phyloP scores from a whole-genome alignment of 2,329 filamentous ascomycete genomes.

The Triangularia verruculosa region DNA sequence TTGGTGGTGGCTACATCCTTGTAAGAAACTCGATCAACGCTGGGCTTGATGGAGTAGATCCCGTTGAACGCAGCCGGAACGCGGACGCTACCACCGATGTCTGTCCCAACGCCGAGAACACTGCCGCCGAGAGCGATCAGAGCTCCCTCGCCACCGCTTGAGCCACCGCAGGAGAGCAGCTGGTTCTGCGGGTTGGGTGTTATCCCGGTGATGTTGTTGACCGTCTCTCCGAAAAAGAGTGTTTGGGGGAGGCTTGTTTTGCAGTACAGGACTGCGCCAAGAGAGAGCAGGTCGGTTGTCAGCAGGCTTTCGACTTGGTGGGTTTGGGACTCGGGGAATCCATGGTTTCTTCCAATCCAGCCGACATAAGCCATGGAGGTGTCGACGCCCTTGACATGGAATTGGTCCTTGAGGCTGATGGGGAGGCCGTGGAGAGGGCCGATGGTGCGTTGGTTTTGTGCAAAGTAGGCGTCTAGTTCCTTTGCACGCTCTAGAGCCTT shows the following conservation, averaged over 20 bases:
- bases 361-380: slow-evolving; percentile 39
- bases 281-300: slow-evolving; percentile 28
- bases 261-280: slow-evolving; percentile 30
- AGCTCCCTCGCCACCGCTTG: slow-evolving; percentile 36
- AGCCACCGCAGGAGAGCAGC: slow-evolving; percentile 34
- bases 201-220: slow-evolving; percentile 35
- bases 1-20: slow-evolving; percentile 15
- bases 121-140: slow-evolving; percentile 34
- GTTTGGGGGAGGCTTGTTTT: slow-evolving; percentile 19
- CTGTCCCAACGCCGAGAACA: slow-evolving; percentile 35
- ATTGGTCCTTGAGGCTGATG: slow-evolving; percentile 48
- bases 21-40: slow-evolving; percentile 27
- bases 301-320: slow-evolving; percentile 26
- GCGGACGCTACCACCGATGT: slow-evolving; percentile 33
- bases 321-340: slow-evolving; percentile 13
- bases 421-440: slow-evolving; percentile 63
- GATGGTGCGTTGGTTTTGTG: slow-evolving; percentile 39
- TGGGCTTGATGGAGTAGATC: slow-evolving; percentile 32
- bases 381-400: slow-evolving; percentile 43
- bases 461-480: slow-evolving; percentile 45
- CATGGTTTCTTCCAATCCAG: slow-evolving; percentile 27
- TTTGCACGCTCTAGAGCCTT: slow-evolving; percentile 45
- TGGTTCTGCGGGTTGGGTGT: slow-evolving; percentile 36
- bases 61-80: slow-evolving; percentile 32
- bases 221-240: slow-evolving; percentile 27